Percentiles rank a stretch among this genome's conserved stretches.
Evolutionary conservation across 192 early-diverging fungal genomes (phyloP).

Genomic region (Coemansia reversa): DNA sequence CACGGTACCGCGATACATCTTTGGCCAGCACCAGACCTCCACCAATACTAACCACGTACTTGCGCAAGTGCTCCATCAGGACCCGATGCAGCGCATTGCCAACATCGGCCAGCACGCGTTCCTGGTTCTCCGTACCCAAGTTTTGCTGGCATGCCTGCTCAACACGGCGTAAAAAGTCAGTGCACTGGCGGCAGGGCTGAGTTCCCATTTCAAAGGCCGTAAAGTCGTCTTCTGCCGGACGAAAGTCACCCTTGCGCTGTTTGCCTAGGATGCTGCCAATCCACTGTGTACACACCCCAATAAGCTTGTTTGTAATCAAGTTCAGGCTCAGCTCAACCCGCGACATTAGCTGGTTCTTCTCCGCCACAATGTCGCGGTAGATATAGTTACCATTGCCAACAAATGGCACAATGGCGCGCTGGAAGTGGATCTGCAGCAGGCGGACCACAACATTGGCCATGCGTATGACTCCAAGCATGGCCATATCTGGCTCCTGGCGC

Average conservation of each 20-base stretch:
- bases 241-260: conserved; percentile 90
- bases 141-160: conserved; percentile 59
- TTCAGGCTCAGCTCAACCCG: conserved; percentile 81
- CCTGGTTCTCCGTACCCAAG: conserved; percentile 76
- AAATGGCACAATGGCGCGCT: conserved; percentile 45
- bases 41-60: conserved; percentile 77
- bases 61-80: conserved; percentile 91
- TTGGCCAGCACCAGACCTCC: conserved; percentile 88
- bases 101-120: conserved; percentile 74
- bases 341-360: conserved; percentile 88
- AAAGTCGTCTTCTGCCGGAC: conserved; percentile 83
- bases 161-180: conserved; percentile 73
- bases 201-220: conserved; percentile 69
- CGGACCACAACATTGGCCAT: conserved; percentile 28
- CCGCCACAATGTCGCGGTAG: conserved; percentile 81
- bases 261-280: conserved; percentile 64
- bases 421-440: conserved; percentile 47
- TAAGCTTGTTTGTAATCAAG: conserved; percentile 59
- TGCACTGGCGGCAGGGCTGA: conserved; percentile 77
- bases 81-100: conserved; percentile 79
- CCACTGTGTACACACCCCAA: conserved; percentile 67
- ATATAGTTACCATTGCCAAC: conserved; percentile 50
- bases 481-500: conserved; percentile 44
- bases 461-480: conserved; percentile 30
- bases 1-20: conserved; percentile 94